Evolutionary conservation across 306 rosid species (phyloP).

Genomic region (Psophocarpus tetragonolobus): DNA sequence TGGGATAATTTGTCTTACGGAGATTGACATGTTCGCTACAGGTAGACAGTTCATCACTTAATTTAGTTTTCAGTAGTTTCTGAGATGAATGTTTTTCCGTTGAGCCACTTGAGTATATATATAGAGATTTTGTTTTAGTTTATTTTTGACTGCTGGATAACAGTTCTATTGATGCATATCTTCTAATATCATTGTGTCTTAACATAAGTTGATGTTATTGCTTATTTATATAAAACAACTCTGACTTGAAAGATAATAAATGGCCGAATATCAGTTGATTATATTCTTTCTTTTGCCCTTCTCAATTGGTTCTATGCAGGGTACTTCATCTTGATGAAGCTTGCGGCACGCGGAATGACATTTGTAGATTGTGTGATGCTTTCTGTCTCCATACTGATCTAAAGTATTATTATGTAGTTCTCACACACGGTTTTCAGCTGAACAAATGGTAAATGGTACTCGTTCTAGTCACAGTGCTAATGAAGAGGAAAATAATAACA

Average conservation of each 20-base stretch:
- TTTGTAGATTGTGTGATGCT: background rate
- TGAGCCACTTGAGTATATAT: background rate
- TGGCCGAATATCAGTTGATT: constrained; percentile 24
- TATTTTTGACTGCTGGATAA: background rate
- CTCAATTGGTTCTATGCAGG: constrained; percentile 4
- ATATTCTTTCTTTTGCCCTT: background rate
- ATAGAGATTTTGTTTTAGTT: background rate
- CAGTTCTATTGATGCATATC: background rate
- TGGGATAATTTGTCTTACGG: background rate
- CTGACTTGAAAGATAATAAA: background rate
- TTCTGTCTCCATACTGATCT: constrained; percentile 27
- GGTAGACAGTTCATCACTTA: background rate
- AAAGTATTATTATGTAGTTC: constrained; percentile 19
- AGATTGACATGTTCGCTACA: background rate
- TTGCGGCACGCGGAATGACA: background rate
- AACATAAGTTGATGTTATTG: background rate
- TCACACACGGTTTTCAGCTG: constrained; percentile 22
- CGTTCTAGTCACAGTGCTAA: constrained; percentile 48
- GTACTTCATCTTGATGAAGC: constrained; percentile 8
- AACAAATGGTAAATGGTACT: constrained; percentile 59
- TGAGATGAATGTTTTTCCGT: background rate
- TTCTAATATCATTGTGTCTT: background rate
- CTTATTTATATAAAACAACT: background rate
- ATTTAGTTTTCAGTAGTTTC: background rate
- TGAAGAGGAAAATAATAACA: constrained; percentile 45